phyloP scores from a whole-genome alignment of 768 basidiomycete species.

The Termitomyces sp. region DNA sequence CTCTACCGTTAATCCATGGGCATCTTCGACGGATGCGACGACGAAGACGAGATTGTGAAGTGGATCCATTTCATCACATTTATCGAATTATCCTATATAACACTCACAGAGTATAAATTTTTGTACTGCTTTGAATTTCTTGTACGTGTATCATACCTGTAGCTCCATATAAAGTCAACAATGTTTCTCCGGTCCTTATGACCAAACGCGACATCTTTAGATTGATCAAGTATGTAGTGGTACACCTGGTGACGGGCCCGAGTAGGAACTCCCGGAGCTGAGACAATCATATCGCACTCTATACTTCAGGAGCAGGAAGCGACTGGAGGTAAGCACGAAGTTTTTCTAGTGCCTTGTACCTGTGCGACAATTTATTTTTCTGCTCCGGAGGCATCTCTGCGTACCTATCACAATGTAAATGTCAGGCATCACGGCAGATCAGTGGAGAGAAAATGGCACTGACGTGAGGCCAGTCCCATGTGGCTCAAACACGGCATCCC shows the following conservation, averaged over 20 bases:
- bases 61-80: no score
- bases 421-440: neutral
- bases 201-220: neutral
- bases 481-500: conserved; percentile 87
- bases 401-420: conserved; percentile 36
- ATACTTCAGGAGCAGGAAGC: conserved; percentile 12
- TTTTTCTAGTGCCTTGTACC: conserved; percentile 68
- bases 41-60: conserved; percentile 9
- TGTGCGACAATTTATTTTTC: conserved; percentile 72
- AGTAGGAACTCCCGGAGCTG: neutral
- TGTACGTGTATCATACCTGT: neutral
- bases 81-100: neutral
- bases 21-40: neutral
- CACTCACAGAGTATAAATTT: neutral
- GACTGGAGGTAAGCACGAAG: conserved; percentile 45
- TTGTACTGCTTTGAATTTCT: neutral
- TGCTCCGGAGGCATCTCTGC: conserved; percentile 67
- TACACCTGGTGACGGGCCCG: neutral
- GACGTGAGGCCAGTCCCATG: conserved; percentile 76
- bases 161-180: neutral
- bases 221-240: neutral
- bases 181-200: neutral
- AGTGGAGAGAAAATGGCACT: conserved; percentile 10
- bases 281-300: neutral
- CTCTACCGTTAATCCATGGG: conserved; percentile 29